These are phyloP conservation scores for Coemansia javaensis DNA, from an alignment of 192 early-diverging fungal species.

Conservation along the genomic window DNA sequence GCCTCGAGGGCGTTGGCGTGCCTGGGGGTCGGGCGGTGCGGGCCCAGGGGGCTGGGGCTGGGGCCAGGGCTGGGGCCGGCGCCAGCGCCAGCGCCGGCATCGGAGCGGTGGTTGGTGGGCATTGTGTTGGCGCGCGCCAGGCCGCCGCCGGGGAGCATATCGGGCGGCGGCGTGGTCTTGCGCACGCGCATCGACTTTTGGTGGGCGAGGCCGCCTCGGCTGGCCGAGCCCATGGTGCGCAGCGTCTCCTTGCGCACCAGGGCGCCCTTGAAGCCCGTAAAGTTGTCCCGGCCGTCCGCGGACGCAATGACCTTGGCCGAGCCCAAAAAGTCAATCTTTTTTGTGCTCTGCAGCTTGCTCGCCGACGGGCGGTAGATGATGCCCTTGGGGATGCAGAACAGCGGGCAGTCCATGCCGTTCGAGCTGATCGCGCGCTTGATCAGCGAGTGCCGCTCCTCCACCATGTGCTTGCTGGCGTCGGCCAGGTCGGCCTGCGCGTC, in stretches of 20 bases:
- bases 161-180: constrained; percentile 37
- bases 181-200: constrained; percentile 50
- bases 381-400: constrained; percentile 74
- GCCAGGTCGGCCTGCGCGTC: constrained; percentile 66
- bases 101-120: constrained; percentile 22
- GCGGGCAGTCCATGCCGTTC: constrained; percentile 58
- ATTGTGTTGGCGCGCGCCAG: constrained; percentile 48
- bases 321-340: constrained; percentile 74
- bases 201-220: constrained; percentile 18
- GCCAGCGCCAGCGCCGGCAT: constrained; percentile 10
- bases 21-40: too few relatives aligned
- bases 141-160: constrained; percentile 7
- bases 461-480: constrained; percentile 50
- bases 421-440: constrained; percentile 61
- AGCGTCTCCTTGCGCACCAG: constrained; percentile 48
- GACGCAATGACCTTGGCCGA: constrained; percentile 82
- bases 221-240: constrained; percentile 13
- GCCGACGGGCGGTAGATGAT: constrained; percentile 79
- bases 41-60: too few relatives aligned
- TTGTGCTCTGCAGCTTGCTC: constrained; percentile 77
- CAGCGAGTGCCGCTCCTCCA: constrained; percentile 62
- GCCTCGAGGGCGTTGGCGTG: constrained; percentile 14
- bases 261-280: constrained; percentile 52
- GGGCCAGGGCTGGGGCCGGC: too few relatives aligned
- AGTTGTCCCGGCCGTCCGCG: constrained; percentile 49